Percentiles rank a stretch among this genome's conserved stretches.
Evolutionary conservation across 1,284 basidiomycete genomes (phyloP).

Genomic region (Ganoderma resinaceum): DNA sequence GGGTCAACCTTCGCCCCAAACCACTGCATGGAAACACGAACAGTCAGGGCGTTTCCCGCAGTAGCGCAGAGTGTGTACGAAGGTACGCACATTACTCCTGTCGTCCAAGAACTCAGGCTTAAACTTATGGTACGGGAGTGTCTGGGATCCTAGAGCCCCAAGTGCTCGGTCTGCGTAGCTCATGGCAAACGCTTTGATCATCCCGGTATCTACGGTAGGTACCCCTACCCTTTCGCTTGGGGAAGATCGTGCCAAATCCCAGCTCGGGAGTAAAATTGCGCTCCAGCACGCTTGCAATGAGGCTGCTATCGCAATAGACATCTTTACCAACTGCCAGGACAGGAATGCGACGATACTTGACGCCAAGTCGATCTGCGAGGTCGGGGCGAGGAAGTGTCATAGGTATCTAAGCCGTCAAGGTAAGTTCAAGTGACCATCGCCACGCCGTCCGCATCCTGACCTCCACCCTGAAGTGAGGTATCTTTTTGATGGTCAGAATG

Average conservation of each 20-base stretch:
- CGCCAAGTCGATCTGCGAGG: constrained; percentile 53
- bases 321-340: constrained; percentile 62
- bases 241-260: constrained; percentile 56
- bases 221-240: constrained; percentile 48
- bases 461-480: constrained; percentile 55
- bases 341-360: constrained; percentile 60
- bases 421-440: not conserved
- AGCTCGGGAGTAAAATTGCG: constrained; percentile 52
- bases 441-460: constrained; percentile 36
- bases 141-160: constrained; percentile 46
- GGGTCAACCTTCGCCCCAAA: constrained; percentile 46
- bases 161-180: constrained; percentile 51
- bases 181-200: constrained; percentile 54
- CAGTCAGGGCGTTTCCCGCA: not conserved
- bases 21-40: constrained; percentile 11
- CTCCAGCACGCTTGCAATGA: constrained; percentile 54
- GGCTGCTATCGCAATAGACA: constrained; percentile 58
- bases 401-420: constrained; percentile 46
- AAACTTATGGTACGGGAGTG: constrained; percentile 57
- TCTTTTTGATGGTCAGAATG: constrained; percentile 54
- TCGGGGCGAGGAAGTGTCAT: constrained; percentile 59
- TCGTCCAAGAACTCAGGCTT: constrained; percentile 58
- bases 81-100: constrained; percentile 47
- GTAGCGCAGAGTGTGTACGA: not conserved
- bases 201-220: constrained; percentile 49